phyloP scores from a whole-genome alignment of 2,329 filamentous ascomycete genomes.

The Bipolaris cookei region DNA sequence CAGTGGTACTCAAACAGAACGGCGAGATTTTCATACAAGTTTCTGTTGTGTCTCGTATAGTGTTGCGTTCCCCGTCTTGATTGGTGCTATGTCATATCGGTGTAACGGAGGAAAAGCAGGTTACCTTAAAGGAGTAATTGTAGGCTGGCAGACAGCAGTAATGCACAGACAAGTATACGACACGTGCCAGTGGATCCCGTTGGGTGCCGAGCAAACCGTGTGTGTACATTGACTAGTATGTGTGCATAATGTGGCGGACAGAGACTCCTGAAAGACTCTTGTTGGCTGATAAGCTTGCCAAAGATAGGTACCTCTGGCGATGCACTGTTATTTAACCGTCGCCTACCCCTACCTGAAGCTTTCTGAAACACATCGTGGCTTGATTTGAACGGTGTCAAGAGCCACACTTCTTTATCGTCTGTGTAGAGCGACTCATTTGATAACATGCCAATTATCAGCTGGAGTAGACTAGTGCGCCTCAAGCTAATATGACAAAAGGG shows the following conservation, averaged over 20 bases:
- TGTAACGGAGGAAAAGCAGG: slow-evolving; percentile 8
- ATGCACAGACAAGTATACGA: neutral
- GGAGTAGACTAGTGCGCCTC: neutral
- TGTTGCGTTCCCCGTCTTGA: neutral
- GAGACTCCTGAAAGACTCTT: neutral
- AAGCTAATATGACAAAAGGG: neutral
- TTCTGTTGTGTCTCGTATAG: slow-evolving; percentile 6
- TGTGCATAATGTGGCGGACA: neutral
- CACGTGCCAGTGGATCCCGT: slow-evolving; percentile 5
- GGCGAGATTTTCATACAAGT: slow-evolving; percentile 3
- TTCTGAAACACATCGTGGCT: neutral
- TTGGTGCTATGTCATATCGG: slow-evolving; percentile 5
- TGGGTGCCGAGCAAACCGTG: slow-evolving; percentile 5
- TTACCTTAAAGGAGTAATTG: slow-evolving; percentile 9
- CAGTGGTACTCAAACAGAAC: slow-evolving; percentile 12
- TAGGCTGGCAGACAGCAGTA: slow-evolving; percentile 10
- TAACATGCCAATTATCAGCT: neutral
- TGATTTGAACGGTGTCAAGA: slow-evolving; percentile 5
- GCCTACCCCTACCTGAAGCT: slow-evolving; percentile 4
- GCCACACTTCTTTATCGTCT: neutral
- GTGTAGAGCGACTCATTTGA: slow-evolving; percentile 6
- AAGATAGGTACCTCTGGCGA: slow-evolving; percentile 9
- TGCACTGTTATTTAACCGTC: slow-evolving; percentile 14
- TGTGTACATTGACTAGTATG: slow-evolving; percentile 6
- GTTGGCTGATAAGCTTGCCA: neutral